Evolutionary conservation across 2,329 filamentous ascomycete genomes (phyloP), one percentile per base, ranked within the genome.

Genomic region (Capronia coronata): DNA sequence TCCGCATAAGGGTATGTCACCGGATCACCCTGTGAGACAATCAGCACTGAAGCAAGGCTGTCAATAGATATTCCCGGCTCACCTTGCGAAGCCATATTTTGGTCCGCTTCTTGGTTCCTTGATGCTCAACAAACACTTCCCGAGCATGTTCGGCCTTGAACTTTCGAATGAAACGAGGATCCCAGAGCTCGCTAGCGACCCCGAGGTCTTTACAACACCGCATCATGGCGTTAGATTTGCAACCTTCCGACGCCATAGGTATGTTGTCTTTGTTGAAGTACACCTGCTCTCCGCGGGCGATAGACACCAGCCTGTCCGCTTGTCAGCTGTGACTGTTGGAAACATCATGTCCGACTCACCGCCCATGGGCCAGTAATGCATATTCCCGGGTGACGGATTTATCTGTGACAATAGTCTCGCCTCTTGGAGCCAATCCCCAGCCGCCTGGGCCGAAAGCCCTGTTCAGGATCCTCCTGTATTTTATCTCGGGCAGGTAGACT

Each of bases 181-280:
- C 93, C 93, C 93, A 98, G 16, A 98, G 78, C 70, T 98, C 93
- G 57, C 85, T 90, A 1, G 88, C 93, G 58, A 98, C 86, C 29
- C 93, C 93, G 25, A 98, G 73, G 68, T 98, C 93, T 73, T 98
- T 98, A 75, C 93, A 97, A 77, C 91, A 97, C 51, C 93, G 86
- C 83, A 97, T 94, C 59, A 98, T 76, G 10, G 93, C 93, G 66
- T 98, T 98, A 56, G 89, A 95, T 71, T 96, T 96, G 77, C 89
- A 94, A 46, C 93, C 93, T 71, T 98, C 93, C 52, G 90, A 90
- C 7, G 93, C 90, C 1, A 90, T 95, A 21, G 93, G 89, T 56
- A 98, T 89, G 48, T 86, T 85, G 60, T 96, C 90, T 27, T 87
- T 79, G 60, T 79, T 81, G 71, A 97, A 98, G 71, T 94, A 98